Base-by-base conservation (phyloP, 2,329 filamentous ascomycete species). In the Epichloe festucae region DNA sequence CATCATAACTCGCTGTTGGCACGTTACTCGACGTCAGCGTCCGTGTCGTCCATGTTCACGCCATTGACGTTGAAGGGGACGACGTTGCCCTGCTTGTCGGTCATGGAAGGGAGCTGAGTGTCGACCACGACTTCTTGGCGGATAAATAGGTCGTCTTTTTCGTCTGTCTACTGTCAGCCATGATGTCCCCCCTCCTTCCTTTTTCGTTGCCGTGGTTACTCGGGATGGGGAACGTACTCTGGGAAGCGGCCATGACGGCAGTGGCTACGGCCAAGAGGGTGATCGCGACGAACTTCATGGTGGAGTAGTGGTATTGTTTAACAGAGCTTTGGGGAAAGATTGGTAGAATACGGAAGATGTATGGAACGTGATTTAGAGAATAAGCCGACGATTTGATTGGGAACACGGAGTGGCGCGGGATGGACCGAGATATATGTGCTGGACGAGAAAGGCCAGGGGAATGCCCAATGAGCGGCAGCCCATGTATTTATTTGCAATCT, bases 201-300 rank as follows among this genome's bases (percentile, higher is more conserved):
- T 7, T 3, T 31, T 31, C 3, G 3, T 21, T 23, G 12, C 27
- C 2, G 8, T 27, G 8, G 8, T 27, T 27, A 27, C 27, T 27
- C 7, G 27, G 27, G 7, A 27, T 8, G 10, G 23, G 31, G 12
- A 23, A 48, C 63, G 55, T 59, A 66, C 64, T 55, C 44, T 56
- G 46, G 49, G 67, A 62, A 48, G 59, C 66, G 52, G 73, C 75
- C 59, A 73, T 62, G 58, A 68, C 73, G 59, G 71, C 66, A 52
- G 72, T 65, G 63, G 69, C 66, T 55, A 79, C 63, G 55, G 74
- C 66, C 58, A 75, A 64, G 55, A 78, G 52, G 59, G 70, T 67
- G 59, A 73, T 55, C 55, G 72, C 55, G 53, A 72, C 70, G 71
- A 73, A 73, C 70, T 77, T 73, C 76, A 79, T 79, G 54, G 70